phyloP scores from a whole-genome alignment of 805 yeast species.

The Kodamaea fukazawae region DNA sequence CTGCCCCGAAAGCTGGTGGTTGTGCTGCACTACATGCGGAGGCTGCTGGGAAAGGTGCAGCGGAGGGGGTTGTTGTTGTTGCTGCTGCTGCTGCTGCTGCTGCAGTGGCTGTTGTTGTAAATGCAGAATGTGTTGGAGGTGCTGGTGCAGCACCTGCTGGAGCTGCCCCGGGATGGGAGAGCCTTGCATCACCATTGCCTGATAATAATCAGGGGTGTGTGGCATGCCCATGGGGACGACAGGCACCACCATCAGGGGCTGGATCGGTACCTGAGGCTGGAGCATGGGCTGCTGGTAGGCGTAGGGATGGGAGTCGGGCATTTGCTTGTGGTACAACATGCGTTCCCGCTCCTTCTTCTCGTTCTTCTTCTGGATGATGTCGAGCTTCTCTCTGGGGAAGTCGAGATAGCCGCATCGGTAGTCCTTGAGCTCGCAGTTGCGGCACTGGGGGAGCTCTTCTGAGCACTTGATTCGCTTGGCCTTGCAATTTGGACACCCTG shows the following conservation, averaged over 20 bases:
- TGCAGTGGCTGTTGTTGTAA: no score
- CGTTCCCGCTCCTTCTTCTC: slow-evolving; percentile 17
- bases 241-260: background rate
- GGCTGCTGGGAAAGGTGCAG: no score
- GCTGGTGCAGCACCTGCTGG: no score
- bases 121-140: no score
- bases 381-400: slow-evolving; percentile 37
- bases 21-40: no score
- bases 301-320: background rate
- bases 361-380: slow-evolving; percentile 33
- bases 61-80: no score
- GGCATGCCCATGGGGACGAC: background rate
- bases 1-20: no score
- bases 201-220: no score
- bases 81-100: no score
- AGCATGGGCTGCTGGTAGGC: background rate
- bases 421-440: slow-evolving; percentile 36
- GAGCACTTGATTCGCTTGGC: slow-evolving; percentile 42
- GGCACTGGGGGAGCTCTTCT: slow-evolving; percentile 42
- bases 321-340: background rate
- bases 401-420: slow-evolving; percentile 42
- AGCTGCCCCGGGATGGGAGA: no score
- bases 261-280: background rate
- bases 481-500: slow-evolving; percentile 44
- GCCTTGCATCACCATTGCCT: no score